phyloP scores from a whole-genome alignment of 2,329 filamentous ascomycete species.

The Coniochaeta prunicola region DNA sequence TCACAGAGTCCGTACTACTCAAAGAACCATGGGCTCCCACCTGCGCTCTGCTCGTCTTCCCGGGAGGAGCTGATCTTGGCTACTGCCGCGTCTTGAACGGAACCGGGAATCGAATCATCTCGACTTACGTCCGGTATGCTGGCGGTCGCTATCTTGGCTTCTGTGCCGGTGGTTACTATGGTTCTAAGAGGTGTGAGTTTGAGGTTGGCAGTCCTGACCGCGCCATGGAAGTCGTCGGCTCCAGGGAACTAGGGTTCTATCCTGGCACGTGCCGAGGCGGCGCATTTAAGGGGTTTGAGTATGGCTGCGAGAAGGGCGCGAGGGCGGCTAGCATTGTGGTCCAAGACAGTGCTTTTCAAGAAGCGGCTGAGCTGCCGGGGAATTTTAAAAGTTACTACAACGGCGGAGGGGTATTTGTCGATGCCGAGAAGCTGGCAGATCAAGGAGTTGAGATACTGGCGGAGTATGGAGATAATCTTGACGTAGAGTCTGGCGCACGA shows the following conservation, averaged over 20 bases:
- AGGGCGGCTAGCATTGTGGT: conserved; percentile 63
- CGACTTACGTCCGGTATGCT: conserved; percentile 67
- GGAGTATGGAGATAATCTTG: conserved; percentile 65
- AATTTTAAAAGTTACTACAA: conserved; percentile 81
- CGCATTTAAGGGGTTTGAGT: conserved; percentile 84
- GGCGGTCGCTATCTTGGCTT: conserved; percentile 86
- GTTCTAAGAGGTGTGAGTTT: conserved; percentile 74
- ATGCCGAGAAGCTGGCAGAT: conserved; percentile 55
- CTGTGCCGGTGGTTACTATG: conserved; percentile 94
- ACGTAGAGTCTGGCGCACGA: conserved; percentile 67
- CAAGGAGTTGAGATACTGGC: conserved; percentile 75
- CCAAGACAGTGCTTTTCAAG: conserved; percentile 48
- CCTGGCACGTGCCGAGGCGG: conserved; percentile 79
- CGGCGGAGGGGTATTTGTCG: conserved; percentile 87
- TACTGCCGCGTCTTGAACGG: conserved; percentile 88
- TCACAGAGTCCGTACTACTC: conserved; percentile 70
- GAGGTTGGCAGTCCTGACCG: conserved; percentile 70
- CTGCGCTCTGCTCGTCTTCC: conserved; percentile 84
- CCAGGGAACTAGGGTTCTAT: conserved; percentile 81
- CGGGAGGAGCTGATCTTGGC: conserved; percentile 86
- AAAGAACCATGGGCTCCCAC: conserved; percentile 87
- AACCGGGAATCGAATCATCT: conserved; percentile 75
- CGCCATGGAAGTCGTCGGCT: conserved; percentile 72
- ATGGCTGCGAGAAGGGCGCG: conserved; percentile 80
- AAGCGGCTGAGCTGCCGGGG: conserved; percentile 43